Conservation (phyloP, 306 rosid species). For the Cucumis hystrix region DNA sequence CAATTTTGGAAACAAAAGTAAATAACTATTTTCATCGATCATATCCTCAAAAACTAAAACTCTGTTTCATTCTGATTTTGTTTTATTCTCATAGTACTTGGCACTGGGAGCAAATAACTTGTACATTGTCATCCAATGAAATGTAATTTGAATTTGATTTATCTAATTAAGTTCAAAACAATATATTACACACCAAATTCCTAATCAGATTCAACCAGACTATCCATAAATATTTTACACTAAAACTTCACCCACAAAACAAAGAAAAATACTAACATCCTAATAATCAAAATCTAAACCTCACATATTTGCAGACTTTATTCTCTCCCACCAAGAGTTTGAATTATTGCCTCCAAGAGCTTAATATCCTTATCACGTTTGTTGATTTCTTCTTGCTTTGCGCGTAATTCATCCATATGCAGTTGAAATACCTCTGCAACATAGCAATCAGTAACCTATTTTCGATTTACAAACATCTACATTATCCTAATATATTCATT, state of each 20-base stretch:
- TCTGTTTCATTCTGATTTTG: not conserved
- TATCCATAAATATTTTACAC: not conserved
- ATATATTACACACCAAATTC: not conserved
- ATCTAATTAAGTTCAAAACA: not conserved
- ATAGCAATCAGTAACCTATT: not conserved
- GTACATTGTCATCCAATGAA: not conserved
- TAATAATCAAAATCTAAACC: not conserved
- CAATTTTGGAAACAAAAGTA: not conserved
- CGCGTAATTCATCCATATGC: conserved; percentile 91
- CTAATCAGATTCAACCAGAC: not conserved
- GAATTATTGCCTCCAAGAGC: conserved; percentile 72
- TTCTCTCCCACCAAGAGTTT: conserved; percentile 68
- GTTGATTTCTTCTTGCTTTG: conserved; percentile 63
- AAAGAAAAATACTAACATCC: not conserved
- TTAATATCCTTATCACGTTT: conserved; percentile 85
- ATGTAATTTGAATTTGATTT: not conserved
- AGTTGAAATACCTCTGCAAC: conserved; percentile 72
- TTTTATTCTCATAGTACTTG: not conserved
- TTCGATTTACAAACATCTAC: not conserved
- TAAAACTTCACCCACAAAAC: not conserved
- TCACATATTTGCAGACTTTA: conserved; percentile 1
- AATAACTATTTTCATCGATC: not conserved
- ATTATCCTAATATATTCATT: not conserved
- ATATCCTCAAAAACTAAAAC: not conserved
- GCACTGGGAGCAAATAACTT: not conserved